Base-by-base conservation (phyloP, 1,284 basidiomycete species). In the Bjerkandera adusta region DNA sequence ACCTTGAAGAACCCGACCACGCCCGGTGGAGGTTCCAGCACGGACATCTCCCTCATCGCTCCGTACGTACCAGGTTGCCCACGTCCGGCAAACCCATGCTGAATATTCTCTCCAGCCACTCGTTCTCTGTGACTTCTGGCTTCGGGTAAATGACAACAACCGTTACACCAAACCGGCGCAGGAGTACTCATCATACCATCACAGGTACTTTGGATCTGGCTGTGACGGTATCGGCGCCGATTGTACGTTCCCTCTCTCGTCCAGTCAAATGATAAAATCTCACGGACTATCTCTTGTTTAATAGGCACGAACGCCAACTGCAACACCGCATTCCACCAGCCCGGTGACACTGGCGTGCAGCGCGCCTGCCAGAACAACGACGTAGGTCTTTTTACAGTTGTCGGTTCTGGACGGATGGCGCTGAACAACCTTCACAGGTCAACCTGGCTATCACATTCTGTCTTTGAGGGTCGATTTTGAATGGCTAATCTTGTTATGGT, bases 41-140 rank as follows among this genome's bases (percentile, higher is more conserved):
- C 61, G 12, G 75, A 76, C 48, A 60, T 76, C 36, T 71, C 69
- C 44, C 60, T 76, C 52, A 75, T 76, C 35, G 1, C 53, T 0
- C 70, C 71, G 71, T 73, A 48, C 54, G 72, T 55, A 18, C 11
- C 32, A 20, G 3, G n/a, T n/a, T 30, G 5, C 24, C 15, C 24
- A n/a, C 6, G 25, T 20, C 22, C 37, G 25, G 15, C 11, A 30
- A 40, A n/a, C 15, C 11, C 13, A 20, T 27, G 27, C 32, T 22
- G 18, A 11, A 11, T 21, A 11, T 10, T 22, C 30, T 41, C 5
- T 45, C 4, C 44, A 67, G 66, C 11, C 68, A 70, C 51, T 54
- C 54, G 3, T 64, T 62, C 55, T 63, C 61, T 49, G 67, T 68
- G 20, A 49, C 50, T 30, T 52, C 60, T 11, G 56, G 57, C 13